Conservation (phyloP, 2,329 filamentous ascomycete species). For the Bretziella fagacearum region DNA sequence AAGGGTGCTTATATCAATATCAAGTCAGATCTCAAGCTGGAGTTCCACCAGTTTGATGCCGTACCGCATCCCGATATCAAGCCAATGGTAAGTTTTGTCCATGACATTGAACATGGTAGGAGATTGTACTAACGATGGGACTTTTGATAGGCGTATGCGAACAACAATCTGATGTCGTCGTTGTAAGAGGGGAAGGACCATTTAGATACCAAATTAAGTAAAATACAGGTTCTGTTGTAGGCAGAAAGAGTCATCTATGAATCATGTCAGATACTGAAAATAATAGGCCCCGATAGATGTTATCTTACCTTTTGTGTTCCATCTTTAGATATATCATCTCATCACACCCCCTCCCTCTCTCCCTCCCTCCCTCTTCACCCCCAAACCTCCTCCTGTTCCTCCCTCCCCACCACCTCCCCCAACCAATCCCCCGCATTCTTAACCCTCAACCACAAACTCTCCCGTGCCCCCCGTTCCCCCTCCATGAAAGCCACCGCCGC, state of each 20-base stretch:
- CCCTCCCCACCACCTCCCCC: constrained; percentile 37
- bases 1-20: constrained; percentile 98
- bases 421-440: constrained; percentile 47
- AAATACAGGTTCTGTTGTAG: too few species aligned
- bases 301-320: too few species aligned
- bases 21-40: constrained; percentile 74
- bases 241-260: too few species aligned
- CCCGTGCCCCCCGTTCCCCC: constrained; percentile 24
- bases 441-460: constrained; percentile 36
- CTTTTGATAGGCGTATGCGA: constrained; percentile 53
- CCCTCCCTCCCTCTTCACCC: constrained; percentile 15
- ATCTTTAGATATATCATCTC: background rate
- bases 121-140: background rate
- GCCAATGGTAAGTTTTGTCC: constrained; percentile 51
- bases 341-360: too few species aligned
- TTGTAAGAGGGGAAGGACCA: constrained; percentile 6
- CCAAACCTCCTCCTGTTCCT: constrained; percentile 30
- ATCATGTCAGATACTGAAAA: too few species aligned
- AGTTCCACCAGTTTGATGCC: constrained; percentile 87
- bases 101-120: background rate
- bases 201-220: constrained; percentile 9
- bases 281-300: too few species aligned
- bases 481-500: constrained; percentile 49
- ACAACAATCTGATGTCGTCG: constrained; percentile 57
- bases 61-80: constrained; percentile 91